A percentile compares a stretch with the other conserved stretches of the same genome.
These are phyloP conservation scores for Podaxis mareebaensis DNA, from an alignment of 768 basidiomycete species.

Conservation along the genomic window DNA sequence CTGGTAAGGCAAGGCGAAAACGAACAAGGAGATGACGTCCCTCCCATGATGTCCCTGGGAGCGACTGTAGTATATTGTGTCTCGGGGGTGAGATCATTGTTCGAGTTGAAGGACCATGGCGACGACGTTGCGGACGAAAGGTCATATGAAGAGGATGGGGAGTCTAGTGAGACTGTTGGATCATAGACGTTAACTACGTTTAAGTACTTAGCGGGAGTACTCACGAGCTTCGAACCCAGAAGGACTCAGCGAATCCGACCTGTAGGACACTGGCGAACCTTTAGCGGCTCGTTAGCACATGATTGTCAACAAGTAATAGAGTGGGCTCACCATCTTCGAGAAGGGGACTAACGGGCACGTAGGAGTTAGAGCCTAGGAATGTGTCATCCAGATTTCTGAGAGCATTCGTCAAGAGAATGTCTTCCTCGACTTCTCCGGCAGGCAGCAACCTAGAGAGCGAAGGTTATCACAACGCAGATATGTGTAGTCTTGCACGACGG, in stretches of 20 bases:
- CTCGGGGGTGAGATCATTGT: neutral
- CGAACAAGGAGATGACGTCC: neutral
- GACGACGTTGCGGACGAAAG: neutral
- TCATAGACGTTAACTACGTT: neutral
- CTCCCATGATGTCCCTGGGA: constrained; percentile 3
- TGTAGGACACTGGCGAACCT: constrained; percentile 2
- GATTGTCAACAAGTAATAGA: neutral
- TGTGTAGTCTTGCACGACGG: no score
- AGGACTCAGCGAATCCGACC: neutral
- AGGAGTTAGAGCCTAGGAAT: neutral
- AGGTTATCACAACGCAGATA: neutral
- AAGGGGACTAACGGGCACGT: neutral
- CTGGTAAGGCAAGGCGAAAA: neutral
- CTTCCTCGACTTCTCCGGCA: neutral
- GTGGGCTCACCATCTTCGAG: neutral
- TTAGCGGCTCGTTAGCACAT: neutral
- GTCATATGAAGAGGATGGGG: neutral
- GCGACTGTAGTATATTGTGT: neutral
- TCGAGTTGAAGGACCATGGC: neutral
- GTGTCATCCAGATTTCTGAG: neutral
- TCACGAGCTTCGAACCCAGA: neutral
- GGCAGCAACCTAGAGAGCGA: neutral
- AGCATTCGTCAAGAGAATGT: neutral
- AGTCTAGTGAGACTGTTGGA: neutral
- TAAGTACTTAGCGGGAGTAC: neutral